phyloP scores from a whole-genome alignment of 2,329 filamentous ascomycete genomes.

The Cytospora mali region DNA sequence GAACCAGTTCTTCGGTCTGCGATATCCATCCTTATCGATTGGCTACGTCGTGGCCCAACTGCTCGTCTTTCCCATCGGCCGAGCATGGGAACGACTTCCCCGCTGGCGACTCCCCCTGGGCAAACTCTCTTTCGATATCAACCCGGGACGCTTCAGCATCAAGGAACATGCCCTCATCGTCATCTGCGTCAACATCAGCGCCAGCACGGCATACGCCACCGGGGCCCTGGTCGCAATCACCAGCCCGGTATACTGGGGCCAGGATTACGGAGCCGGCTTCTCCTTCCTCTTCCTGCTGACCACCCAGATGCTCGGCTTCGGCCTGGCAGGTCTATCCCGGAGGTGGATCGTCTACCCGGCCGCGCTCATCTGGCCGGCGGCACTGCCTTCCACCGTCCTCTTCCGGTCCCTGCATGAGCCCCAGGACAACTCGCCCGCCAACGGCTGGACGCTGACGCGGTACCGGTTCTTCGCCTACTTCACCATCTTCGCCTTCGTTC shows the following conservation, averaged over 20 bases:
- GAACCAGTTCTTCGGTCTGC: conserved; percentile 42
- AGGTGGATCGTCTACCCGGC: conserved; percentile 42
- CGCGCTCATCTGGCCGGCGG: conserved; percentile 40
- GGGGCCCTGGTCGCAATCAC: conserved; percentile 37
- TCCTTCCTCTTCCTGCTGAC: conserved; percentile 39
- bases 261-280: conserved; percentile 38
- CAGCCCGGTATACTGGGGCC: conserved; percentile 40
- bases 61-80: conserved; percentile 39
- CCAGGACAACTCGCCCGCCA: conserved; percentile 34
- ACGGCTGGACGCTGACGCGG: conserved; percentile 41
- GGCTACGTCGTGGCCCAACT: conserved; percentile 41
- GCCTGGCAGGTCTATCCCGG: conserved; percentile 39
- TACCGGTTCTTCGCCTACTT: conserved; percentile 40
- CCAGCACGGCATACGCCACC: conserved; percentile 34
- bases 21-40: conserved; percentile 40
- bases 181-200: conserved; percentile 39
- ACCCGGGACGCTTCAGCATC: conserved; percentile 36
- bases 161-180: conserved; percentile 41
- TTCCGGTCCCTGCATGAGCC: conserved; percentile 40
- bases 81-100: conserved; percentile 38
- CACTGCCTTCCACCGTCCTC: conserved; percentile 40
- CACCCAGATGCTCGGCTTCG: conserved; percentile 39
- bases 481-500: conserved; percentile 35
- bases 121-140: conserved; percentile 35
- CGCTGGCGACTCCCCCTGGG: conserved; percentile 34